Evolutionary conservation across 805 yeast genomes (phyloP).

Genomic region (Candida xyloterini): DNA sequence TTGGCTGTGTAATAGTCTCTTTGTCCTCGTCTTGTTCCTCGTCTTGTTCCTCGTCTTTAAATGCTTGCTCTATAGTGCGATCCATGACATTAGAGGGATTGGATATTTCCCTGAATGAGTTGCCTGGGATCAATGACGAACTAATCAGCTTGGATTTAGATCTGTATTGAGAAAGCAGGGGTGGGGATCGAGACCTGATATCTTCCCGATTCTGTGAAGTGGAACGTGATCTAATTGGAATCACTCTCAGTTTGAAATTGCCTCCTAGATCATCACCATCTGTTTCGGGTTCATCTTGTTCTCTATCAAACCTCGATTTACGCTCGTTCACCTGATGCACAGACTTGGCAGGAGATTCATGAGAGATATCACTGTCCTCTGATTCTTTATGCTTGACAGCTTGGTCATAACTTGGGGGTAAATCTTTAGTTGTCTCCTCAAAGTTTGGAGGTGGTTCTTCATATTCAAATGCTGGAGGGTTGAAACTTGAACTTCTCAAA

Average conservation of each 20-base stretch:
- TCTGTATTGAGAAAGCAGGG: constrained; percentile 17
- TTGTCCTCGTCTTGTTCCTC: constrained; percentile 10
- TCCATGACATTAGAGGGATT: constrained; percentile 24
- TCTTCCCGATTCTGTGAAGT: constrained; percentile 17
- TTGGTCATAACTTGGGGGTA: constrained; percentile 32
- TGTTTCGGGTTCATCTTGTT: constrained; percentile 5
- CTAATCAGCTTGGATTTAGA: constrained; percentile 22
- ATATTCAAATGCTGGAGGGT: constrained; percentile 21
- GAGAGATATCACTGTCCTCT: constrained; percentile 11
- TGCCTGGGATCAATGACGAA: constrained; percentile 23
- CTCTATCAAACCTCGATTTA: constrained; percentile 11
- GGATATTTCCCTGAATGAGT: constrained; percentile 12
- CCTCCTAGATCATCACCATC: constrained; percentile 29
- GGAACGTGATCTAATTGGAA: constrained; percentile 30
- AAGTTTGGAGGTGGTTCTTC: constrained; percentile 32
- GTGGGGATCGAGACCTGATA: constrained; percentile 22
- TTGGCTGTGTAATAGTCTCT: neutral
- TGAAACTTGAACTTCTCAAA: constrained; percentile 21
- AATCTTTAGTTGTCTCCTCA: constrained; percentile 22
- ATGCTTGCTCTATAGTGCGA: constrained; percentile 23
- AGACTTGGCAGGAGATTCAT: neutral
- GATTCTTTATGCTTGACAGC: constrained; percentile 14
- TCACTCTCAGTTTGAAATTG: constrained; percentile 26
- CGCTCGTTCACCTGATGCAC: constrained; percentile 1
- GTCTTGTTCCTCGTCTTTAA: constrained; percentile 5